A percentile compares a stretch with the other conserved stretches of the same genome.
These are phyloP conservation scores for Rhodotorula babjevae DNA, from an alignment of 768 basidiomycete species.

Conservation along the genomic window DNA sequence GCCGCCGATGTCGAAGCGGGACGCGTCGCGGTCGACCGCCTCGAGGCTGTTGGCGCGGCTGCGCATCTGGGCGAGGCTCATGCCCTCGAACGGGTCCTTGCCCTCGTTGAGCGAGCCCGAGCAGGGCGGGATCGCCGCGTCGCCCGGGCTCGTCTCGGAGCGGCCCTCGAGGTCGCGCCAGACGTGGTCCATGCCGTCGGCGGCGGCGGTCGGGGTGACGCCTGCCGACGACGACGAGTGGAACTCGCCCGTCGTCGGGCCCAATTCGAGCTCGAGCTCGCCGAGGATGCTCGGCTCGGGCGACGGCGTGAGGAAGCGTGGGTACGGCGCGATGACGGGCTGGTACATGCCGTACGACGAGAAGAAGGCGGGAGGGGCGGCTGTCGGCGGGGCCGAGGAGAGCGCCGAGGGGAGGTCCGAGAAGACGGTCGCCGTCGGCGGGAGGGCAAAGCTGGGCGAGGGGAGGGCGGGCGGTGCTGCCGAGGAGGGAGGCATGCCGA, in stretches of 20 bases:
- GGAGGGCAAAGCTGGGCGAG: conserved; percentile 15
- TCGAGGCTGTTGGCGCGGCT: conserved; percentile 34
- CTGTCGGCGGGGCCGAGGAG: conserved; percentile 8
- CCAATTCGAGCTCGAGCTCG: conserved; percentile 30
- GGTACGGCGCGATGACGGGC: conserved; percentile 30
- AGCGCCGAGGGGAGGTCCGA: conserved; percentile 21
- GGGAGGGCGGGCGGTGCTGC: not conserved
- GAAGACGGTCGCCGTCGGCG: conserved; percentile 24
- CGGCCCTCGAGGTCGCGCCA: conserved; percentile 4
- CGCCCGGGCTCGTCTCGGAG: not conserved
- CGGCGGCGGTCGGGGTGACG: not conserved
- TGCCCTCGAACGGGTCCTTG: conserved; percentile 36
- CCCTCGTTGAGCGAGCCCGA: not conserved
- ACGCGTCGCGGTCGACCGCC: conserved; percentile 28
- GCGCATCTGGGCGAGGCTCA: conserved; percentile 30
- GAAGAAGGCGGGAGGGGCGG: conserved; percentile 24
- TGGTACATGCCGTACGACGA: conserved; percentile 38
- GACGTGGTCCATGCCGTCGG: conserved; percentile 1
- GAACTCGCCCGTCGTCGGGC: conserved; percentile 14
- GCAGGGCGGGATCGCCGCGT: not conserved
- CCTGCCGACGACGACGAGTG: not conserved
- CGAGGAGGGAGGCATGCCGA: not conserved
- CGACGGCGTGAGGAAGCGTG: conserved; percentile 35
- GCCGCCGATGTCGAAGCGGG: conserved; percentile 3
- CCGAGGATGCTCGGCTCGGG: conserved; percentile 34